Percentiles rank a stretch among this genome's conserved stretches.
These are phyloP conservation scores for Cytospora chrysosperma DNA, from an alignment of 2,329 filamentous ascomycete genomes.

Conservation along the genomic window DNA sequence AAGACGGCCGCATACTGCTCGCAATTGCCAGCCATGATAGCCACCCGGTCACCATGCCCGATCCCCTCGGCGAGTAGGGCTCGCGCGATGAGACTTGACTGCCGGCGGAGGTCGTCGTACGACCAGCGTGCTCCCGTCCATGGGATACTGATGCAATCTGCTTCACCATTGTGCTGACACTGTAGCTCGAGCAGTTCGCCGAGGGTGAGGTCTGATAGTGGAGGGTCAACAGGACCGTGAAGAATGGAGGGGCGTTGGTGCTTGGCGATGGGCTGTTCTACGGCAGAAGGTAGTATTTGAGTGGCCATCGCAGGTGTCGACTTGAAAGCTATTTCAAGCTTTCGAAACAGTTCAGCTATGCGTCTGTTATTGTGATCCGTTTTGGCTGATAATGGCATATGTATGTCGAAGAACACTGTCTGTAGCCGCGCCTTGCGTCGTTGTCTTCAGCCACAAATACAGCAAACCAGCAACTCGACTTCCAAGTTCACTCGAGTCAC, in stretches of 20 bases:
- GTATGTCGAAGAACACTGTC: neutral
- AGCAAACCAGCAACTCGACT: neutral
- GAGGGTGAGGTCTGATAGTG: conserved; percentile 69
- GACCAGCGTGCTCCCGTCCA: conserved; percentile 77
- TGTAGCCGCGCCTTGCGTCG: neutral
- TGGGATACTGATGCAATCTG: conserved; percentile 70
- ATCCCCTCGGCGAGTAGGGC: conserved; percentile 68
- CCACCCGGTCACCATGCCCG: conserved; percentile 66
- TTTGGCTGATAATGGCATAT: neutral
- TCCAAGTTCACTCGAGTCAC: neutral
- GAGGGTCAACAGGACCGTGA: conserved; percentile 66
- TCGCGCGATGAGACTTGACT: conserved; percentile 60
- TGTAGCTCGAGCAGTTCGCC: conserved; percentile 72
- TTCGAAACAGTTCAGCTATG: conserved; percentile 9
- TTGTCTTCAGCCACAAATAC: neutral
- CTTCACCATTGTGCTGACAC: conserved; percentile 60
- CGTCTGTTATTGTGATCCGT: conserved; percentile 9
- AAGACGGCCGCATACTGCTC: conserved; percentile 78
- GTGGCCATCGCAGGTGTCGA: conserved; percentile 9
- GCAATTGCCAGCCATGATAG: conserved; percentile 76
- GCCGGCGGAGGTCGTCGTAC: conserved; percentile 62
- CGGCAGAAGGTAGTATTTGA: conserved; percentile 7
- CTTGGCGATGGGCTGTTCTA: conserved; percentile 12
- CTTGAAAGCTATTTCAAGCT: conserved; percentile 15
- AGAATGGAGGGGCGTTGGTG: conserved; percentile 56